Conservation (phyloP, 768 basidiomycete genomes). For the Boletus speciosus region DNA sequence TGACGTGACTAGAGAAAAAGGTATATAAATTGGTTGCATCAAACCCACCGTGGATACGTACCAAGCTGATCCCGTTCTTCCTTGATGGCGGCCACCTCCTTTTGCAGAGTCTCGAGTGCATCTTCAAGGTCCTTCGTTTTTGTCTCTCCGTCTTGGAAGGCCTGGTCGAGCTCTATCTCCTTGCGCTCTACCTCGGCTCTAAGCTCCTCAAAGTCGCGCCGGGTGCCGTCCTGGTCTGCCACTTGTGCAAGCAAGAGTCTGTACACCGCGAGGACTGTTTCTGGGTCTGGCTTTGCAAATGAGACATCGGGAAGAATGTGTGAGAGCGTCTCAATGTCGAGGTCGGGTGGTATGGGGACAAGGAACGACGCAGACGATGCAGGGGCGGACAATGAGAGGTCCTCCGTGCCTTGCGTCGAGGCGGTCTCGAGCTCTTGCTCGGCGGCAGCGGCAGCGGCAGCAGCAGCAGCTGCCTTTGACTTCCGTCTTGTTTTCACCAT, state of each 20-base stretch:
- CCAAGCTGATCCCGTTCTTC: slow-evolving; percentile 65
- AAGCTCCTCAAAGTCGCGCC: slow-evolving; percentile 66
- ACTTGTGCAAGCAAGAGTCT: slow-evolving; percentile 56
- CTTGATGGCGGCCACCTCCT: slow-evolving; percentile 54
- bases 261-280: slow-evolving; percentile 61
- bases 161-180: slow-evolving; percentile 83
- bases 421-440: slow-evolving; percentile 34
- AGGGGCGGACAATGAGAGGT: slow-evolving; percentile 24
- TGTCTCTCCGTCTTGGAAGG: slow-evolving; percentile 73
- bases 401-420: slow-evolving; percentile 35
- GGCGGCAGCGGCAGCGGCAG: slow-evolving; percentile 25
- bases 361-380: slow-evolving; percentile 13
- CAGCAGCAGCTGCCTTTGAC: slow-evolving; percentile 51
- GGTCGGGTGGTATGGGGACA: slow-evolving; percentile 59
- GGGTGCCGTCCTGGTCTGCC: slow-evolving; percentile 49
- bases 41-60: slow-evolving; percentile 33
- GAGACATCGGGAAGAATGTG: slow-evolving; percentile 59
- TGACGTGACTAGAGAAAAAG: slow-evolving; percentile 38
- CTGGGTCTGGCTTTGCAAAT: slow-evolving; percentile 53
- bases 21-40: slow-evolving; percentile 6
- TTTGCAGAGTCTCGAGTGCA: slow-evolving; percentile 47
- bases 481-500: slow-evolving; percentile 59
- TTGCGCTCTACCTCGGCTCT: slow-evolving; percentile 66
- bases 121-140: slow-evolving; percentile 54
- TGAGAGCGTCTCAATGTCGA: slow-evolving; percentile 60